Evolutionary conservation across 2,329 filamentous ascomycete species (phyloP), one percentile per base, ranked within the genome.

Genomic region (Knufia petricola): DNA sequence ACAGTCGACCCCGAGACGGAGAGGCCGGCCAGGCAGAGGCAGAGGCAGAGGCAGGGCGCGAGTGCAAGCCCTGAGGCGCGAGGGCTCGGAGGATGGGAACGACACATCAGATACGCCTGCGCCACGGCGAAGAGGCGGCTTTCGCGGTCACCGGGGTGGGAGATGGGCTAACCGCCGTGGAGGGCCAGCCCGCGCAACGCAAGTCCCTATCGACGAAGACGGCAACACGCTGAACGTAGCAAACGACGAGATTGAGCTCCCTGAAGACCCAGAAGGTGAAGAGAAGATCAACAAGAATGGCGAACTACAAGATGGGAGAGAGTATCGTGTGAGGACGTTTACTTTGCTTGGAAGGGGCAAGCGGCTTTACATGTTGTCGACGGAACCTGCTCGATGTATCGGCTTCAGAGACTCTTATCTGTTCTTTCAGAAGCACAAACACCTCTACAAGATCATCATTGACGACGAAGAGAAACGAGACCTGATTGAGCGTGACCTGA

Each of bases 331-430:
- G 62, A 85, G 92, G 52, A 95, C 90, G 1, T 98, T 98, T 66
- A 95, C 85, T 6, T 85, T 98, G 55, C 76, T 81, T 15, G 88
- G 87, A 48, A 81, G 89, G 55, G 88, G 85, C 31, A 78, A 90
- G 43, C 75, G 89, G 49, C 79, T 94, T 9, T 98, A 98, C 78
- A 98, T 98, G 92, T 71, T 98, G 67, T 96, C 92, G 2, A 98
- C 92, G 3, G 92, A 98, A 63, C 94, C 92, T 3, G 92, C 92
- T 20, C 85, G 92, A 56, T 96, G 92, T 61, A 89, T 95, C 48
- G 92, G 92, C 13, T 98, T 98, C 75, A 79, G 92, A 58, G 92
- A 98, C 73, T 95, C 89, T 55, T 98, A 98, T 63, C 79, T 98
- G 21, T 95, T 98, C 75, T 98, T 98, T 74, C 94, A 92, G 55